These are phyloP conservation scores for Yueomyces sp. DNA, from an alignment of 1,139 yeast species.

Conservation along the genomic window DNA sequence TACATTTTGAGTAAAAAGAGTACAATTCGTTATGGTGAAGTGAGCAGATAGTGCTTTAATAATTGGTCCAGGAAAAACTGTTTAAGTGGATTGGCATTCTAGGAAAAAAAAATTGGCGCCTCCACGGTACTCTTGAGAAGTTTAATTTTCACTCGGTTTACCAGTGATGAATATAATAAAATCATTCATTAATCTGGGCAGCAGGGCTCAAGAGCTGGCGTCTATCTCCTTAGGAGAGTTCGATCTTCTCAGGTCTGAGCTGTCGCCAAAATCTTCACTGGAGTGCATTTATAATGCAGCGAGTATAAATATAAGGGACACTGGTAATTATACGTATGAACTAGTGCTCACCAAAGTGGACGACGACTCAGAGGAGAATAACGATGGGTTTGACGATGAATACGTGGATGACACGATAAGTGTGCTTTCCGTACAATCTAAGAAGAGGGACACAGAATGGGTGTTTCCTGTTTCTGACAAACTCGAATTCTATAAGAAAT, in stretches of 20 bases:
- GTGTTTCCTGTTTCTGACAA: conserved; percentile 13
- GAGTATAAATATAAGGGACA: conserved; percentile 52
- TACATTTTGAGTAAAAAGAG: no score
- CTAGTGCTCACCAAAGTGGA: conserved; percentile 57
- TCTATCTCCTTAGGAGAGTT: conserved; percentile 73
- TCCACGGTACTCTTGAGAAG: no score
- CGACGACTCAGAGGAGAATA: conserved; percentile 45
- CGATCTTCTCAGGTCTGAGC: conserved; percentile 57
- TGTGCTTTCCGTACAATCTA: conserved; percentile 52
- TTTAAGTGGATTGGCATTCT: no score
- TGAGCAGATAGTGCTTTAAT: no score
- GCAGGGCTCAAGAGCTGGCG: conserved; percentile 51
- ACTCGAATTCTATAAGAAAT: conserved; percentile 35
- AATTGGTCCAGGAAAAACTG: no score
- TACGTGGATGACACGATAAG: conserved; percentile 33
- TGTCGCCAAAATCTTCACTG: conserved; percentile 73
- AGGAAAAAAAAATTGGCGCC: no score
- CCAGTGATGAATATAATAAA: conserved; percentile 61
- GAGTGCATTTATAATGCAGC: conserved; percentile 84
- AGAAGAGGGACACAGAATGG: conserved; percentile 23
- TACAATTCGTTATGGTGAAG: no score
- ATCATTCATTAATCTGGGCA: conserved; percentile 49
- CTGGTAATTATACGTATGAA: conserved; percentile 56
- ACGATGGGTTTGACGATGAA: conserved; percentile 34
- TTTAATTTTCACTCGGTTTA: no score